Conservation (phyloP, 495 filamentous ascomycete species). For the Cladorrhinum samala region DNA sequence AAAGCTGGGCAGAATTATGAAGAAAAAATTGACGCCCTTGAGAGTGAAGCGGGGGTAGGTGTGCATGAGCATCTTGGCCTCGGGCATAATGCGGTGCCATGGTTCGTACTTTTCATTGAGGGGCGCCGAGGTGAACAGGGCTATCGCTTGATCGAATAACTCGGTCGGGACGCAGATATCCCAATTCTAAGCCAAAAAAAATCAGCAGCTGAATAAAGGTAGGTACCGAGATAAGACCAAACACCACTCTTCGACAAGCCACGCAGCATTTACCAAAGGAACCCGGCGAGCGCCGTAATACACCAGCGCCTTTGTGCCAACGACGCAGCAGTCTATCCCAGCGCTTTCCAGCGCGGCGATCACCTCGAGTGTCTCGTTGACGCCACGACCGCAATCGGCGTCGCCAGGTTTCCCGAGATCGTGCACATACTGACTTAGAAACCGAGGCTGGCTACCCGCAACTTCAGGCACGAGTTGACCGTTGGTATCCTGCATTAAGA, state of each 20-base stretch:
- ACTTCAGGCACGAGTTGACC: not conserved
- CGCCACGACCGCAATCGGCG: not conserved
- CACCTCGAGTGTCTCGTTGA: slow-evolving; percentile 3
- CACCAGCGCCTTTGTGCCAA: not conserved
- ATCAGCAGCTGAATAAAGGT: no score
- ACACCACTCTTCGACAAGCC: not conserved
- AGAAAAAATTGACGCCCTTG: slow-evolving; percentile 1
- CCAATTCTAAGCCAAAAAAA: not conserved
- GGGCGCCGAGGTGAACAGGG: not conserved
- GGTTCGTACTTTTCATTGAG: not conserved
- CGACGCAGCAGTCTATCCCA: slow-evolving; percentile 3
- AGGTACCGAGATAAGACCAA: no score
- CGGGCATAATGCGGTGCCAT: not conserved
- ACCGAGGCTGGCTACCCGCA: not conserved
- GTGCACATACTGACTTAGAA: not conserved
- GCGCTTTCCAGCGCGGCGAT: not conserved
- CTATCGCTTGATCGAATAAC: not conserved
- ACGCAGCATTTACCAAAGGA: not conserved
- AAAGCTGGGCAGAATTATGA: not conserved
- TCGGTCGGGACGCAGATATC: slow-evolving; percentile 3
- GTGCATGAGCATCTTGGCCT: not conserved
- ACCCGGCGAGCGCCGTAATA: slow-evolving; percentile 5
- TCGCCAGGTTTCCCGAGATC: not conserved
- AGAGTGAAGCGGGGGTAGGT: slow-evolving; percentile 4
- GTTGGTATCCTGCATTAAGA: not conserved